phyloP scores from a whole-genome alignment of 306 rosid genomes.

The Cucurbita argyrosperma region DNA sequence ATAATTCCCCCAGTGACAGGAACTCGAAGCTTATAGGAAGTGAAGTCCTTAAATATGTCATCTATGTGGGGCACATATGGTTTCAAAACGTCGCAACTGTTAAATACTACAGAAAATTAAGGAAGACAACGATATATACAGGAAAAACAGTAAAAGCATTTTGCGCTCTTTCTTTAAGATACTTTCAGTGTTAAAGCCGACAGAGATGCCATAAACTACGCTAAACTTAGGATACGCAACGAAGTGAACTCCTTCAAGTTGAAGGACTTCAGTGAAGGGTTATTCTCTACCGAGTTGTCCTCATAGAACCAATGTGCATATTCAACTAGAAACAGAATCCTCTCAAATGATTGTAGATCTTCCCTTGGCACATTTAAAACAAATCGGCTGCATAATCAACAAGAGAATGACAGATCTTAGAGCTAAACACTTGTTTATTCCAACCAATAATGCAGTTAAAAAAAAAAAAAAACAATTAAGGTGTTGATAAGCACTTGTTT shows the following conservation, averaged over 20 bases:
- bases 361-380: conserved; percentile 93
- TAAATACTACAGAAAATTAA: conserved; percentile 64
- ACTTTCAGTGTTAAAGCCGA: neutral
- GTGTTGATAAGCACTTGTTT: too few species aligned
- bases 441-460: neutral
- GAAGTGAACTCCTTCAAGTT: conserved; percentile 88
- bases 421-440: neutral
- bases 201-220: neutral
- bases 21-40: conserved; percentile 91
- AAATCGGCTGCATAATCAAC: conserved; percentile 60
- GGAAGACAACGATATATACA: conserved; percentile 22
- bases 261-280: conserved; percentile 90
- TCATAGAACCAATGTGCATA: conserved; percentile 99
- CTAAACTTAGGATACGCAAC: conserved; percentile 54
- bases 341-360: conserved; percentile 93
- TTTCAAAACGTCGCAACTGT: conserved; percentile 81
- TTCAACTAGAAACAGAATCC: conserved; percentile 91
- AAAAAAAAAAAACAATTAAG: too few species aligned
- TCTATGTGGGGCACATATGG: conserved; percentile 93
- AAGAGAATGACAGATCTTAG: neutral
- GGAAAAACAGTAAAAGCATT: neutral
- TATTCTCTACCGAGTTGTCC: conserved; percentile 90
- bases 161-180: neutral
- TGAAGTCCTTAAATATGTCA: conserved; percentile 91
- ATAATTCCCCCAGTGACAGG: conserved; percentile 97